Evolutionary conservation across 108 stramenopile species (phyloP).

Genomic region (Skeletonema tropicum): DNA sequence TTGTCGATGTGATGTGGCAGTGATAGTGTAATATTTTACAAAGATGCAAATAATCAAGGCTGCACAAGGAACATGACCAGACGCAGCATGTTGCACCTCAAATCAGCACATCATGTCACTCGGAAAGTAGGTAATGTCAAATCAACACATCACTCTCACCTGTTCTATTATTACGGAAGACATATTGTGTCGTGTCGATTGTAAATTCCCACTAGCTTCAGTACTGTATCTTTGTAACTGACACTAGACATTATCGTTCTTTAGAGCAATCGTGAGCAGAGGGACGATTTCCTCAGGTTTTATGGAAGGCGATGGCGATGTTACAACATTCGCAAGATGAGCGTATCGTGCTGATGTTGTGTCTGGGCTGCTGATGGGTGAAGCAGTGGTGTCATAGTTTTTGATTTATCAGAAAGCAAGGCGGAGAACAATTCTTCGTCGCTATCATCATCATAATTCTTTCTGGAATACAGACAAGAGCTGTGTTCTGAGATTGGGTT

Average conservation of each 20-base stretch:
- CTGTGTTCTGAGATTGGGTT: not conserved
- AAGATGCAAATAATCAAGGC: not conserved
- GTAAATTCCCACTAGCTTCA: constrained; percentile 51
- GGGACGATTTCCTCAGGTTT: constrained; percentile 36
- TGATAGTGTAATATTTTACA: not conserved
- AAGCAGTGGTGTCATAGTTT: not conserved
- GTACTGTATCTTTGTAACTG: constrained; percentile 38
- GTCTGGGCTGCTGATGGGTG: not conserved
- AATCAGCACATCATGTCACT: not conserved
- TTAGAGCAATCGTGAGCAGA: constrained; percentile 43
- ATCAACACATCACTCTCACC: not conserved
- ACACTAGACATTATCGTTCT: constrained; percentile 27
- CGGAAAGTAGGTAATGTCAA: too few relatives aligned
- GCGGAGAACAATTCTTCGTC: not conserved
- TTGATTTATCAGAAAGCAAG: not conserved
- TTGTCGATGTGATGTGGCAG: not conserved
- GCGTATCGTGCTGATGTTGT: not conserved
- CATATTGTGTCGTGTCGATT: constrained; percentile 39
- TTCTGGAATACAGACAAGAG: not conserved
- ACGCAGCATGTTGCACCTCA: not conserved
- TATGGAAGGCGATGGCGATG: constrained; percentile 22
- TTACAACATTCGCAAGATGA: not conserved
- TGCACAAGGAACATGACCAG: not conserved
- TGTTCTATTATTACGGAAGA: constrained; percentile 50
- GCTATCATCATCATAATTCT: not conserved